Conservation (phyloP, 805 yeast genomes). For the Metschnikowia lunata region DNA sequence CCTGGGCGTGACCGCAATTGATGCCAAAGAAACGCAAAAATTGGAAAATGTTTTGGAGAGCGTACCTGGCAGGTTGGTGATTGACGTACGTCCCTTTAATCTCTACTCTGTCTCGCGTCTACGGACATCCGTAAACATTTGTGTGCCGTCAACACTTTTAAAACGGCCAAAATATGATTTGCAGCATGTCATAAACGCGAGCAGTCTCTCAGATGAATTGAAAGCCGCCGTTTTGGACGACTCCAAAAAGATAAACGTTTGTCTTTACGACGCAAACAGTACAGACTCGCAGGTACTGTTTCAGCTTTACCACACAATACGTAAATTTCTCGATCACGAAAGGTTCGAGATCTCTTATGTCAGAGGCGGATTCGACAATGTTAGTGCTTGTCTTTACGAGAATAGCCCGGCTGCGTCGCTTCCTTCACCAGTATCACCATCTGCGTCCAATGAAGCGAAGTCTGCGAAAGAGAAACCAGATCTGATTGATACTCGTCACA, state of each 20-base stretch:
- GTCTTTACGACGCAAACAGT: constrained; percentile 35
- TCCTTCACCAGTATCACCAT: constrained; percentile 11
- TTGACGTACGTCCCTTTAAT: constrained; percentile 41
- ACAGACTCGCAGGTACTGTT: constrained; percentile 18
- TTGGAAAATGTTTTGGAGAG: constrained; percentile 2
- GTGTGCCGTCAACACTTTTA: constrained; percentile 43
- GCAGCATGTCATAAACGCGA: constrained; percentile 28
- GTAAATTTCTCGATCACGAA: constrained; percentile 24
- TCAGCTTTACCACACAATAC: constrained; percentile 31
- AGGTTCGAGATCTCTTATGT: constrained; percentile 21
- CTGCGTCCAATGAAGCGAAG: not conserved
- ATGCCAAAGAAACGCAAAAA: constrained; percentile 7
- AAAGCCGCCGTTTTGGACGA: constrained; percentile 19
- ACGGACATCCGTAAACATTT: constrained; percentile 31
- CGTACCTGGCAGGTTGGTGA: constrained; percentile 13
- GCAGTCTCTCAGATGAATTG: constrained; percentile 21
- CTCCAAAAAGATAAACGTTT: constrained; percentile 16
- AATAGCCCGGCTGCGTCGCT: constrained; percentile 8
- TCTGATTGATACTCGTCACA: not conserved
- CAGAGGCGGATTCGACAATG: constrained; percentile 26
- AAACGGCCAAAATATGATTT: constrained; percentile 35
- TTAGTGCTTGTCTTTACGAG: constrained; percentile 10
- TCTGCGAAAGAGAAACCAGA: not conserved
- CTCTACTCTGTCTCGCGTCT: constrained; percentile 29
- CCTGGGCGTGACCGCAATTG: constrained; percentile 8